Evolutionary conservation across 1,284 basidiomycete species (phyloP), one percentile per base, ranked within the genome.

Genomic region (Somion occarium): DNA sequence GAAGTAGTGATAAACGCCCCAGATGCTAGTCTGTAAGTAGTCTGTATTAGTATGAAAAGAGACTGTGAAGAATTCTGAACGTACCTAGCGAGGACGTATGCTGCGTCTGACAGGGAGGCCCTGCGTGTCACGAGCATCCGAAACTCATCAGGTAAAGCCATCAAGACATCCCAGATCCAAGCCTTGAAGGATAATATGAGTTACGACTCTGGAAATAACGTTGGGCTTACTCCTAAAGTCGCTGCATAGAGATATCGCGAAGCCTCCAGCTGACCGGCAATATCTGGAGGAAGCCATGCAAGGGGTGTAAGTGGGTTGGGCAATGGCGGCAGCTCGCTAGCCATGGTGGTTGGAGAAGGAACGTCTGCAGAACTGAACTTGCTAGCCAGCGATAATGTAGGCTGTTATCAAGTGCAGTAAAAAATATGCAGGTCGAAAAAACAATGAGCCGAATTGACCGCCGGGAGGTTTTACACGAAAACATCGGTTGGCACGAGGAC

Each of bases 221-320:
- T 18, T n/a, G n/a, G n/a, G 44, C 51, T 13, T 41, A 57, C 56
- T 2, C 52, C 50, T 18, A 55, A 30, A 27, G 49, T 27, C 13
- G 51, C 44, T 18, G 52, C 38, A 27, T 52, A 57, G 19, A 57
- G 39, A 46, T 55, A 57, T n/a, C 54, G 43, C 3, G 56, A 50
- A 3, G 54, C 54, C 37, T 57, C 54, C 4, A 55, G 38, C 39
- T 57, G 56, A n/a, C 15, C 23, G 2, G 56, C 56, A 34, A 53
- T 38, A 19, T 27, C 27, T n/a, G 53, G 51, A 4, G 56, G 53
- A n/a, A 57, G 48, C 38, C 43, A 57, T n/a, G 56, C 56, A 23
- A 55, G 37, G 22, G 56, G 51, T 12, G 56, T 57, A 13, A 53
- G 23, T 1, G 51, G 54, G 27, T 57, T 57, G n/a, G 49, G 49